phyloP scores from a whole-genome alignment of 768 basidiomycete species.

The Mycena vitilis region DNA sequence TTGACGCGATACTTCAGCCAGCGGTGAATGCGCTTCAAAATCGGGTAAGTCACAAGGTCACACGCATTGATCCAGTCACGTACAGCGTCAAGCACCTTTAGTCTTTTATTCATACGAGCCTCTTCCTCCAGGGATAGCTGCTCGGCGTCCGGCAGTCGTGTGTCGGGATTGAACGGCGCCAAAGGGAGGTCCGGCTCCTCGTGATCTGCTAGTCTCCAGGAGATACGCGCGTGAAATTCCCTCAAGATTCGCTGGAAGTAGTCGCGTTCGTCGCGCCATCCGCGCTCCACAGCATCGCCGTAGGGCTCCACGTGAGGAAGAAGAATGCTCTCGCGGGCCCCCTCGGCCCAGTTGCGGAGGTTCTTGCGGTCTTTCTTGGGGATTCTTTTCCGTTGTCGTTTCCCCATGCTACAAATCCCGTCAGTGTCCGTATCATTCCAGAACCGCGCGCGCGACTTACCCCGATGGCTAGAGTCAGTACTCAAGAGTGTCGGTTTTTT shows the following conservation, averaged over 20 bases:
- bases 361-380: slow-evolving; percentile 2
- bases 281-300: neutral
- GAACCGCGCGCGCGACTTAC: too few species aligned
- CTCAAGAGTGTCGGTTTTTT: too few species aligned
- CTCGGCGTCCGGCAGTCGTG: neutral
- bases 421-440: neutral
- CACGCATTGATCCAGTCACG: too few species aligned
- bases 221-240: slow-evolving; percentile 15
- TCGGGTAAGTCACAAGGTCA: too few species aligned
- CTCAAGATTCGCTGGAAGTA: neutral
- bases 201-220: slow-evolving; percentile 13
- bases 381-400: neutral
- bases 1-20: too few species aligned
- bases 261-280: slow-evolving; percentile 10
- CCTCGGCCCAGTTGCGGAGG: slow-evolving; percentile 21
- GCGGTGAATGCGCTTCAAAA: too few species aligned
- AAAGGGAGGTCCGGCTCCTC: slow-evolving; percentile 11
- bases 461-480: too few species aligned
- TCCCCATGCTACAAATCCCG: neutral
- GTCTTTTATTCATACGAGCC: too few species aligned
- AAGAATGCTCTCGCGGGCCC: slow-evolving; percentile 5
- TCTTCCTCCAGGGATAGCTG: neutral
- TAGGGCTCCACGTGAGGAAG: slow-evolving; percentile 3
- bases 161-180: neutral
- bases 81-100: too few species aligned